Evolutionary conservation across 805 yeast genomes (phyloP).

Genomic region (Candida khao-thaluensis): DNA sequence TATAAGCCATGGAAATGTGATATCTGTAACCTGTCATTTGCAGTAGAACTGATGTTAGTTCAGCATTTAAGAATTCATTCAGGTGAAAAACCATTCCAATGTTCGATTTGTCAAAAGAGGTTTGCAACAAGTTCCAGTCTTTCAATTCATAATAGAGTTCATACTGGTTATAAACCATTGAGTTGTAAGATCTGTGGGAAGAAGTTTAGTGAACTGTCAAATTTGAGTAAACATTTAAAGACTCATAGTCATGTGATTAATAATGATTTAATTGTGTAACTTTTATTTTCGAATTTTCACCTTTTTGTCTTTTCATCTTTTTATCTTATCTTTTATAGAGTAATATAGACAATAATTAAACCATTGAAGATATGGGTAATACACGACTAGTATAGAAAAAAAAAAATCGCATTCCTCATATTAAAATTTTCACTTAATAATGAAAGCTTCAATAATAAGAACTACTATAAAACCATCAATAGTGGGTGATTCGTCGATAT

Average conservation of each 20-base stretch:
- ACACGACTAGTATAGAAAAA: no score
- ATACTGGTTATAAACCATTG: slow-evolving; percentile 89
- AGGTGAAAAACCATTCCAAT: slow-evolving; percentile 83
- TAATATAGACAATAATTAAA: no score
- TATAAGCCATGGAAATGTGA: slow-evolving; percentile 76
- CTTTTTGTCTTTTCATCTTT: no score
- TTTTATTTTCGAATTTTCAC: no score
- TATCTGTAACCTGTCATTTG: slow-evolving; percentile 67
- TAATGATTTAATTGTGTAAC: no score
- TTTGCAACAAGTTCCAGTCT: slow-evolving; percentile 84
- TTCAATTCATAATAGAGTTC: slow-evolving; percentile 80
- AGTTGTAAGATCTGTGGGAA: slow-evolving; percentile 79
- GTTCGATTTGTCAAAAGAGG: slow-evolving; percentile 68
- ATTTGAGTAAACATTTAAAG: slow-evolving; percentile 82
- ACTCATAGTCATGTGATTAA: slow-evolving; percentile 68
- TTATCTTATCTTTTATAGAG: no score
- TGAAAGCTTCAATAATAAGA: slow-evolving; percentile 4
- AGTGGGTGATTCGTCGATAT: slow-evolving; percentile 14
- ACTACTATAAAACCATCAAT: not conserved
- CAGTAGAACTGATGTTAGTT: slow-evolving; percentile 70
- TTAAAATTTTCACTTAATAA: no score
- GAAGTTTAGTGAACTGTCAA: slow-evolving; percentile 84
- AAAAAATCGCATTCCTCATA: no score
- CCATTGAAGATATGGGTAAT: no score
- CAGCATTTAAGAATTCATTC: slow-evolving; percentile 86